Conservation (phyloP, 305 asterid genomes). For the Rubia tinctorum region DNA sequence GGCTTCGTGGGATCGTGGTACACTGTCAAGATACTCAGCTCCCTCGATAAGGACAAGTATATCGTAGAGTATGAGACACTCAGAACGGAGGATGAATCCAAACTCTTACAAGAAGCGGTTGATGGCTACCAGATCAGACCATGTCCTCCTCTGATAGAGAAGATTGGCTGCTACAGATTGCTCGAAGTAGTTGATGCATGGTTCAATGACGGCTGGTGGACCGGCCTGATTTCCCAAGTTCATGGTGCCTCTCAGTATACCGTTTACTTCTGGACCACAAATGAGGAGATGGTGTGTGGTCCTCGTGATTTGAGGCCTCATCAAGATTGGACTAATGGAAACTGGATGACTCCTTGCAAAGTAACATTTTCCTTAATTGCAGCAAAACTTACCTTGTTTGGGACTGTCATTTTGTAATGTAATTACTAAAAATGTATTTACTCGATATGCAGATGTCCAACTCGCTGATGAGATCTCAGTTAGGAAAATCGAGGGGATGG, state of each 20-base stretch:
- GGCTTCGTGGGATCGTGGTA: constrained; percentile 27
- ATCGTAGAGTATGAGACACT: constrained; percentile 22
- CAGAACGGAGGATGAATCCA: constrained; percentile 13
- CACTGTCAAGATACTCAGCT: constrained; percentile 9
- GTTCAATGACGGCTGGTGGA: constrained; percentile 26
- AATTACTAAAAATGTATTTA: neutral
- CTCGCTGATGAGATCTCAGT: constrained; percentile 28
- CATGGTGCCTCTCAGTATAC: constrained; percentile 4
- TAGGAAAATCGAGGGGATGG: constrained; percentile 35
- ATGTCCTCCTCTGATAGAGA: constrained; percentile 14
- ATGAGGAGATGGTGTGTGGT: constrained; percentile 19
- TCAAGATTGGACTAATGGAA: constrained; percentile 26
- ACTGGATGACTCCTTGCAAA: constrained; percentile 17
- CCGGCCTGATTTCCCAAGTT: constrained; percentile 15
- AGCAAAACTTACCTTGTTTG: neutral
- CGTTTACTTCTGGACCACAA: constrained; percentile 21
- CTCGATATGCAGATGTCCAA: constrained; percentile 41
- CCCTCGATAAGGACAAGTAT: neutral
- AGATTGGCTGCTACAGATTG: constrained; percentile 6
- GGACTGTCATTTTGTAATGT: too few relatives aligned
- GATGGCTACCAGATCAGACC: constrained; percentile 15
- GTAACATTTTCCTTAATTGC: constrained; percentile 2
- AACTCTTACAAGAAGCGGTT: constrained; percentile 8
- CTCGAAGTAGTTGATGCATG: constrained; percentile 27
- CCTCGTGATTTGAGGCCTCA: constrained; percentile 15